Evolutionary conservation across 1,284 basidiomycete genomes (phyloP).

Genomic region (Calocybe gambosa): DNA sequence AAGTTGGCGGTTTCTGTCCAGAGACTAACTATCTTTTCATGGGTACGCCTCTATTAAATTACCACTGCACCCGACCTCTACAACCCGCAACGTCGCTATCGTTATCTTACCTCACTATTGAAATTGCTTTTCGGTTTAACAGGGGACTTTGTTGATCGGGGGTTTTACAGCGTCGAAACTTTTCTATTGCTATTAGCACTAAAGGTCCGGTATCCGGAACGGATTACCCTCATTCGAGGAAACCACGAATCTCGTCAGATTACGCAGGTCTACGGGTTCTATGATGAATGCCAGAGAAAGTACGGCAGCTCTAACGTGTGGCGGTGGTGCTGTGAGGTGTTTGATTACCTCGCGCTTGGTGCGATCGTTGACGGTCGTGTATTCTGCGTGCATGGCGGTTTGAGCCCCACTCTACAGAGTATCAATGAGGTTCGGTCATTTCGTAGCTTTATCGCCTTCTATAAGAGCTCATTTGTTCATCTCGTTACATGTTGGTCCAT

Average conservation of each 20-base stretch:
- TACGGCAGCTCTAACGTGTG: slow-evolving; percentile 96
- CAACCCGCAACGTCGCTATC: too few relatives aligned
- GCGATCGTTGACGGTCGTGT: slow-evolving; percentile 96
- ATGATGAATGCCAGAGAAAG: slow-evolving; percentile 97
- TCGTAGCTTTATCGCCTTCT: neutral
- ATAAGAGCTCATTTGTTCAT: neutral
- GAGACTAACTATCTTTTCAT: slow-evolving; percentile 98
- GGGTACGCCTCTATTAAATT: slow-evolving; percentile 51
- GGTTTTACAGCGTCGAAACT: slow-evolving; percentile 97
- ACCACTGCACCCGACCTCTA: slow-evolving; percentile 1
- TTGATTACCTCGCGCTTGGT: slow-evolving; percentile 92
- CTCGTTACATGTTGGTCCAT: neutral
- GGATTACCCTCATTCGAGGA: slow-evolving; percentile 94
- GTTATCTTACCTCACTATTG: neutral
- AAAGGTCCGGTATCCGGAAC: slow-evolving; percentile 96
- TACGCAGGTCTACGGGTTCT: slow-evolving; percentile 98
- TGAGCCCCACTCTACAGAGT: slow-evolving; percentile 80
- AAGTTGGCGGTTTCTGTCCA: slow-evolving; percentile 91
- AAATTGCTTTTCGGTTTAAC: slow-evolving; percentile 2
- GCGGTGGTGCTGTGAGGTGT: slow-evolving; percentile 98
- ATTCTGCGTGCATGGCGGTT: slow-evolving; percentile 71
- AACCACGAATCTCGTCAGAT: slow-evolving; percentile 99
- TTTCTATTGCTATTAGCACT: slow-evolving; percentile 91
- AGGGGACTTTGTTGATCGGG: slow-evolving; percentile 96
- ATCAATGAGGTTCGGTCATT: slow-evolving; percentile 74